Percentiles rank a stretch among this genome's conserved stretches.
phyloP scores from a whole-genome alignment of 2,329 filamentous ascomycete genomes.

The Colletotrichum sp. region DNA sequence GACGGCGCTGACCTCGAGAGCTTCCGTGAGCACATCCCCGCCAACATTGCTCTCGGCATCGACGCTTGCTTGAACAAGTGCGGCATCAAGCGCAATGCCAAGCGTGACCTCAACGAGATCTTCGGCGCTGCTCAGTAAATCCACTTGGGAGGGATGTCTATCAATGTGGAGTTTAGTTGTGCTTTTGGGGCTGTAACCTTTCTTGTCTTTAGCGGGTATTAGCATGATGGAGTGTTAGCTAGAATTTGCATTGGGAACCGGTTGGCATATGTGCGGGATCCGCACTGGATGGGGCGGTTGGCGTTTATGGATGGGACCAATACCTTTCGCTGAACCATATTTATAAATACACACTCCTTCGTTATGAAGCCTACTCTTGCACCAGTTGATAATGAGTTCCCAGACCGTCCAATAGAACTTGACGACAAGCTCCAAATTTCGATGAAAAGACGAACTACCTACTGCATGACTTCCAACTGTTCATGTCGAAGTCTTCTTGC shows the following conservation, averaged over 20 bases:
- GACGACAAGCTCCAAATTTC: neutral
- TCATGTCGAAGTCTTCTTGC: neutral
- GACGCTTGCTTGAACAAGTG: constrained; percentile 57
- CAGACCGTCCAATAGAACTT: neutral
- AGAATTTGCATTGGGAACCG: neutral
- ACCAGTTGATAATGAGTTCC: neutral
- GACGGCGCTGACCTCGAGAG: constrained; percentile 44
- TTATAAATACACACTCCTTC: neutral
- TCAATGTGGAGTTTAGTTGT: neutral
- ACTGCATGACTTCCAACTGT: neutral
- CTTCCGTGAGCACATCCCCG: constrained; percentile 47
- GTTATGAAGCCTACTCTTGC: neutral
- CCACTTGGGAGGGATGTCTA: accelerated
- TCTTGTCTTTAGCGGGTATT: neutral
- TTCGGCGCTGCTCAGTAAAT: neutral
- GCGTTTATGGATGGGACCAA: neutral
- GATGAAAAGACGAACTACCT: neutral
- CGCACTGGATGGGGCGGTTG: neutral
- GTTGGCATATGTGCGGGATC: neutral
- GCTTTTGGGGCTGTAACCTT: neutral
- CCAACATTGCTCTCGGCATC: constrained; percentile 55
- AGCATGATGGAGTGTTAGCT: neutral
- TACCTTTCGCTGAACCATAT: neutral
- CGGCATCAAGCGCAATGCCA: constrained; percentile 40
- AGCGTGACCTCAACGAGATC: constrained; percentile 31